Conservation (phyloP, 768 basidiomycete species). For the Hygrophorus russula region DNA sequence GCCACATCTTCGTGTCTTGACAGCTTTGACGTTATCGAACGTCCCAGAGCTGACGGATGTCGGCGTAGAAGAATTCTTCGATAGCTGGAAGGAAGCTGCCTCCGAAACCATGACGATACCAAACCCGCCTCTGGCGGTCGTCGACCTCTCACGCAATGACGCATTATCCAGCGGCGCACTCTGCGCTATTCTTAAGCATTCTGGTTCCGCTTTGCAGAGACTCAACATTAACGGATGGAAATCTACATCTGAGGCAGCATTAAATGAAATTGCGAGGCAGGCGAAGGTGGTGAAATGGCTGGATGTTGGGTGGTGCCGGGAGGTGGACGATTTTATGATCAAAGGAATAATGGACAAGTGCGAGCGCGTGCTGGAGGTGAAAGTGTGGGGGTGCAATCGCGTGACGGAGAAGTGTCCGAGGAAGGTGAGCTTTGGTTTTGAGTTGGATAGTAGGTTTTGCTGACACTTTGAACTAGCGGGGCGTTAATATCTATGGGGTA, state of each 20-base stretch:
- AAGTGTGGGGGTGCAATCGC: constrained; percentile 45
- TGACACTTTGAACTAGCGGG: constrained; percentile 1
- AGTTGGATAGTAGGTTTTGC: background rate
- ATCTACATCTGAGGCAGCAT: constrained; percentile 35
- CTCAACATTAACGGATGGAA: constrained; percentile 77
- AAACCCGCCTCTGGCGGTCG: constrained; percentile 34
- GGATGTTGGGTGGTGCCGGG: constrained; percentile 81
- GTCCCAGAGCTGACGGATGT: constrained; percentile 56
- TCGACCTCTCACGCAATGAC: constrained; percentile 59
- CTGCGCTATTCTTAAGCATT: constrained; percentile 53
- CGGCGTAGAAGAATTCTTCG: constrained; percentile 63
- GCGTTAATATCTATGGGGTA: constrained; percentile 4
- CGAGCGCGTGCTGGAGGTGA: constrained; percentile 29
- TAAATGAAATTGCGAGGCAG: constrained; percentile 22
- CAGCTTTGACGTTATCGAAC: constrained; percentile 41
- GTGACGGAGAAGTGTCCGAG: constrained; percentile 27
- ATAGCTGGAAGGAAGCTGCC: constrained; percentile 26
- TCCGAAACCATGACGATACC: background rate
- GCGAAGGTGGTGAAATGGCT: constrained; percentile 38
- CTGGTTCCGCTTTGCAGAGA: constrained; percentile 40
- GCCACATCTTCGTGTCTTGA: constrained; percentile 33
- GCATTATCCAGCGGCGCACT: constrained; percentile 44
- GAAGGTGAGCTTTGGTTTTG: constrained; percentile 21
- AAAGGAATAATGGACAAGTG: constrained; percentile 52
- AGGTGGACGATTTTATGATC: constrained; percentile 73